Base-by-base conservation (phyloP, 2,329 filamentous ascomycete species). In the Clarireedia paspali region DNA sequence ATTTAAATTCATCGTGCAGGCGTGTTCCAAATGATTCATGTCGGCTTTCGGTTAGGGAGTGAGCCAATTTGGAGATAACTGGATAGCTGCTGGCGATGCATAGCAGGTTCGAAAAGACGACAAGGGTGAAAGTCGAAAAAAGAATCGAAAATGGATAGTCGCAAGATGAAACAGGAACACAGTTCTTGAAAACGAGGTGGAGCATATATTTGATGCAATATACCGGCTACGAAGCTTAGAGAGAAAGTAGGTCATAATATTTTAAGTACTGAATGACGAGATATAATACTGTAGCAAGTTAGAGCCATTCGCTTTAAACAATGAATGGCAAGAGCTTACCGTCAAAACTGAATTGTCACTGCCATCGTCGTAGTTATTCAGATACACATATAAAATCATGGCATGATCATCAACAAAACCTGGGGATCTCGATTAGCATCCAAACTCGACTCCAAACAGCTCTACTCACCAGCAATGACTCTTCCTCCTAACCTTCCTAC, bases 401-500 rank as follows among this genome's bases (percentile, higher is more conserved):
- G 89, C 88, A 69, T 91, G 85, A 53, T 89, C 87, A 66, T 94
- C 79, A 40, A 84, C 84, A 70, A 95, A 91, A 68, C 78, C 77
- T 80, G 46, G 53, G 12, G 26, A 27, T 9, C 4, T 9, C n/a
- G 47, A 30, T 60, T 48, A 62, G 70, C 46, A 68, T 56, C 47
- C 26, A 12, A 20, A 30, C 4, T 6, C 40, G 42, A 23, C 20
- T 30, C n/a, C 17, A 17, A 42, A 38, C 15, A 26, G 10, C 53
- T 34, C 30, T 34, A 68, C 81, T 73, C 61, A 85, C 91, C 96
- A 56, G 91, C 94, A 75, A 97, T 94, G 51, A 97, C 92, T 63
- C 90, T 80, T 0, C 91, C 92, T 64, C 94, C 92, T 30, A 97
- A 74, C 50, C 91, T 79, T 1, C 92, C 92, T 12, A 97, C 91